Evolutionary conservation across 2,329 filamentous ascomycete genomes (phyloP), one percentile per base, ranked within the genome.

Genomic region (Xylariales sp.): DNA sequence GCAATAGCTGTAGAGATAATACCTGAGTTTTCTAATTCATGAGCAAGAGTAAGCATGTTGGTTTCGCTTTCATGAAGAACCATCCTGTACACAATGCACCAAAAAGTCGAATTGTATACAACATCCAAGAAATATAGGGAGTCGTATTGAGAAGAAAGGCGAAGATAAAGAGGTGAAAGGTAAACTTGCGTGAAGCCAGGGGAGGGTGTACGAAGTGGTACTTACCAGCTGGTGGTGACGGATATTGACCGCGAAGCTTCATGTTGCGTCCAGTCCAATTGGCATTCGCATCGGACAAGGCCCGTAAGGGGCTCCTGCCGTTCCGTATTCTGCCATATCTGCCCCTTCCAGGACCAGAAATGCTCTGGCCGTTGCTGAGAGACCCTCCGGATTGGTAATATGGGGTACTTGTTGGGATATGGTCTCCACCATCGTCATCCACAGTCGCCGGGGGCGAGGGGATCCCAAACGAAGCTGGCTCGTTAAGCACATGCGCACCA

Each of bases 1-100:
- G 94, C 94, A 76, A 97, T 97, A 54, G 95, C 94, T 73, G 88
- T 91, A 32, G 94, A 97, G 71, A 97, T 97, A 77, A 97, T 97
- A 63, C 94, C 94, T 10, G 82, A 79, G 62, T 81, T 82, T 81
- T 91, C 89, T 72, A 72, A 78, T 79, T 18, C 72, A 61, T 64
- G 28, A 32, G 36, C 68, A 53, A 65, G 46, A n/a, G 68, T 76
- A 61, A 77, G 72, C 48, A 60, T 61, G 45, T 45, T 52, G 53
- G n/a, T 56, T 16, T 41, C 32, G 39, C 18, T 52, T 34, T 36
- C 5, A 45, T 14, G 50, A 49, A 18, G 12, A 48, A 48, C 32
- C 8, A 54, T 36, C 10, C 3, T 39, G 9, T 45, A 16, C 9
- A 32, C 28, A 59, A 50, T 45, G 28, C 0, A 23, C 23, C 23